Conservation (phyloP, 495 filamentous ascomycete species). For the Lasiosphaeria hispida region DNA sequence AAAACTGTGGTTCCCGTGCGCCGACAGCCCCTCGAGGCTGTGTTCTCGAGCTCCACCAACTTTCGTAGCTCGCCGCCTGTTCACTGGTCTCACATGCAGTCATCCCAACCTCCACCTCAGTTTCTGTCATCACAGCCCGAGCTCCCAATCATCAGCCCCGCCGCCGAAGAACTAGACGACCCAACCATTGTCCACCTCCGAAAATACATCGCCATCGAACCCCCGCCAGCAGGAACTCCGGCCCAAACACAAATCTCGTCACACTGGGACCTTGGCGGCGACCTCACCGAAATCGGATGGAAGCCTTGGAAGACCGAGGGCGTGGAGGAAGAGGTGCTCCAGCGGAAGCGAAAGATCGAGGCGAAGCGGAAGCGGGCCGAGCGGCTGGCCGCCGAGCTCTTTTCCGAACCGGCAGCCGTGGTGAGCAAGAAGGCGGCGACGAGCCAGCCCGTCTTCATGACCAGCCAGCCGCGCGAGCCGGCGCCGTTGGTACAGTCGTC, state of each 20-base stretch:
- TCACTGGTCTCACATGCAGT: constrained; percentile 6
- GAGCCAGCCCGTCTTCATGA: constrained; percentile 1
- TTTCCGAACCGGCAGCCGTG: not conserved
- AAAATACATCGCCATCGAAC: constrained; percentile 23
- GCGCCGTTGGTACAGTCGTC: constrained; percentile 5
- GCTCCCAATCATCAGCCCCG: no score
- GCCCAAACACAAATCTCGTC: constrained; percentile 3
- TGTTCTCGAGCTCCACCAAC: constrained; percentile 9
- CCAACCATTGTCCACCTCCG: constrained; percentile 20
- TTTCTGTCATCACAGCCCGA: not conserved
- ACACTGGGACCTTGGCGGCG: constrained; percentile 20
- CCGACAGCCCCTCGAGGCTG: not conserved
- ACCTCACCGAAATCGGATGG: constrained; percentile 22
- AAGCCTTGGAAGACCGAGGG: constrained; percentile 12
- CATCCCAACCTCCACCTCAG: not conserved
- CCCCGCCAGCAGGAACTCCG: not conserved
- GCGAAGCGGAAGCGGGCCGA: not conserved
- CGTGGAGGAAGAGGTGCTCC: constrained; percentile 19
- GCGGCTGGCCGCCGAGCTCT: not conserved
- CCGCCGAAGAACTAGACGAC: constrained; percentile 5
- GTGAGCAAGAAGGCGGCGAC: not conserved
- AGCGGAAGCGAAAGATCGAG: constrained; percentile 10
- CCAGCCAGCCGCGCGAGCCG: not conserved
- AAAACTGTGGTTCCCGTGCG: not conserved
- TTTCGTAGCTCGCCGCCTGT: constrained; percentile 23